Percentiles rank a stretch among this genome's conserved stretches.
Conservation (phyloP, 2,329 filamentous ascomycete genomes). For the Ophiostoma sp. region DNA sequence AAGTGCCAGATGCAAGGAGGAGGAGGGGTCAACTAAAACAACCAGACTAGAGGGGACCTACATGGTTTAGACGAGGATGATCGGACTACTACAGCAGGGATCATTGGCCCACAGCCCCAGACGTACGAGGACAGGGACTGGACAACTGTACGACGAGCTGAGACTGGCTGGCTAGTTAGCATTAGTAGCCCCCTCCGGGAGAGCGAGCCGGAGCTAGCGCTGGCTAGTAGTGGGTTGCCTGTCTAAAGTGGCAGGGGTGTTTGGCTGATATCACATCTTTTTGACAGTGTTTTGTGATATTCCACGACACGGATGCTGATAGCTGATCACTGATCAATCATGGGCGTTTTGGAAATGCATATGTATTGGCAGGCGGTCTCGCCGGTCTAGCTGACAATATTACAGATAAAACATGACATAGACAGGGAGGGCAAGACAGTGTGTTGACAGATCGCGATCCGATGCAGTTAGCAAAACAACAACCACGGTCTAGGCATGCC, state of each 20-base stretch:
- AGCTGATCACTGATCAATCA: neutral
- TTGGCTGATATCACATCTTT: neutral
- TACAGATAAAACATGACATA: constrained; percentile 1
- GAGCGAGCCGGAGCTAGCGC: constrained; percentile 7
- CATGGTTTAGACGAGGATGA: neutral
- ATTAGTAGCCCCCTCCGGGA: neutral
- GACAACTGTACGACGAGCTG: neutral
- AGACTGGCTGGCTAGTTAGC: neutral
- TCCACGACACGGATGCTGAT: neutral
- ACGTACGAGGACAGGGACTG: neutral
- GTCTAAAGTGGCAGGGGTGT: neutral
- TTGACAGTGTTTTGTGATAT: neutral
- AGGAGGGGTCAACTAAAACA: neutral
- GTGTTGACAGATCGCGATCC: neutral
- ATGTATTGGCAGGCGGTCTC: neutral
- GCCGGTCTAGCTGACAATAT: no score
- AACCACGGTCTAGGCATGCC: neutral
- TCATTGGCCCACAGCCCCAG: no score
- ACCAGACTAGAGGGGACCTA: neutral
- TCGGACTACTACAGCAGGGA: no score
- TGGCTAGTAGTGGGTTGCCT: neutral
- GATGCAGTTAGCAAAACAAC: neutral
- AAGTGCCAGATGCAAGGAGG: constrained; percentile 1
- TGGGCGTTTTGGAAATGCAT: neutral
- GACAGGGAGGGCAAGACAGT: neutral